Percentiles rank a stretch among this genome's conserved stretches.
These are phyloP conservation scores for Aspergillus texensis DNA, from an alignment of 2,329 filamentous ascomycete genomes.

Conservation along the genomic window DNA sequence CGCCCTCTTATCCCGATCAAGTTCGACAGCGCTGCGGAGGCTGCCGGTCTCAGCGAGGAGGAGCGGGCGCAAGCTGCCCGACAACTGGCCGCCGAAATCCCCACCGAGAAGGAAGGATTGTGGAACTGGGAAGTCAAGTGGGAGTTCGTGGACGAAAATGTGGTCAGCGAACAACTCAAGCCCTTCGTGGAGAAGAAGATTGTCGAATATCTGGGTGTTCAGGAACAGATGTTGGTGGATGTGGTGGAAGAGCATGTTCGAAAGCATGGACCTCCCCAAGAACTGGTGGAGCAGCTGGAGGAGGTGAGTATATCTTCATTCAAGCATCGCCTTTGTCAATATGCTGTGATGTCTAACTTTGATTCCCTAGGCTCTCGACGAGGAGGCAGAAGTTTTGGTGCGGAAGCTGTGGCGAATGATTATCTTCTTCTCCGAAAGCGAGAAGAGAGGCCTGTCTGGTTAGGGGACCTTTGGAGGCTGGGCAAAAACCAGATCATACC, in stretches of 20 bases:
- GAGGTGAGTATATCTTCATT: slow-evolving; percentile 61
- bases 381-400: slow-evolving; percentile 90
- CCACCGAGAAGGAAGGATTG: slow-evolving; percentile 78
- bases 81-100: slow-evolving; percentile 86
- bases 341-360: slow-evolving; percentile 34
- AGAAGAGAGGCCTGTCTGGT: slow-evolving; percentile 81
- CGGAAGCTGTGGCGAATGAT: slow-evolving; percentile 99
- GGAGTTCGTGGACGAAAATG: slow-evolving; percentile 81
- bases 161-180: slow-evolving; percentile 82
- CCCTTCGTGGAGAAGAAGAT: slow-evolving; percentile 99
- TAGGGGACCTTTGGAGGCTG: slow-evolving; percentile 40
- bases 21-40: slow-evolving; percentile 70
- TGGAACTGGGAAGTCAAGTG: slow-evolving; percentile 95
- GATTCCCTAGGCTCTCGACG: slow-evolving; percentile 72
- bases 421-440: slow-evolving; percentile 94
- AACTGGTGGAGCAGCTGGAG: slow-evolving; percentile 81
- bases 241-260: slow-evolving; percentile 86
- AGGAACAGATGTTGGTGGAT: slow-evolving; percentile 93
- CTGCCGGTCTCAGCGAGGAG: slow-evolving; percentile 76
- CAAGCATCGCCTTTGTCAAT: neutral
- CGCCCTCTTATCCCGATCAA: slow-evolving; percentile 81
- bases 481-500: neutral
- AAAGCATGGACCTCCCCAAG: slow-evolving; percentile 72
- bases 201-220: slow-evolving; percentile 91
- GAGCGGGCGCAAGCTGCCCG: slow-evolving; percentile 81